Base-by-base conservation (phyloP, 331 rosid genomes). In the Quercus phellos region DNA sequence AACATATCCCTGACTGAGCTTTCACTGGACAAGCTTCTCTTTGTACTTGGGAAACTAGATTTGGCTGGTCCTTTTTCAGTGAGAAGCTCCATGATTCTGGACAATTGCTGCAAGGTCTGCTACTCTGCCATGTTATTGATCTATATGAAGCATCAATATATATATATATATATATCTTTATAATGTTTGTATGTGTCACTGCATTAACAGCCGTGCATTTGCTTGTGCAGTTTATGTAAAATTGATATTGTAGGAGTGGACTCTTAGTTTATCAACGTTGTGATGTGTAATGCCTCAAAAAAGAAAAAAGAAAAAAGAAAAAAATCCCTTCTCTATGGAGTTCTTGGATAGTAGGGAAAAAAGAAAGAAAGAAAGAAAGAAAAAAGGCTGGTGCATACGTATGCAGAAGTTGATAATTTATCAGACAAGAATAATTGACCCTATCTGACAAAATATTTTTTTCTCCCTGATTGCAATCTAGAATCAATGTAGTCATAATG, bases 31-130 rank as follows among this genome's bases (percentile, higher is more conserved):
- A 83, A 87, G 72, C 85, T 92, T 84, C 98, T 94, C 90, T 94
- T 89, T 83, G 79, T 90, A 68, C 72, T 89, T 73, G 98, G 98
- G 80, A 88, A 86, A 79, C 72, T 94, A 84, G 68, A 89, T 76
- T 75, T 94, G 77, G 90, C 97, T 61, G 98, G 99, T 79, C 99
- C 99, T 82, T 94, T 82, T 80, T 88, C 87, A 34, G 85, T 94
- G 84, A 92, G 70, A 80, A 87, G 88, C 85, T 85, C 90, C 70
- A 81, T 82, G 83, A 74, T 88, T 82, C 80, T 87, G 80, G 90
- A 88, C 74, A 90, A 94, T 80, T 86, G 90, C 85, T 92, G 97
- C 97, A 92, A 90, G 99, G 99, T 94, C 79, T 68, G 86, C 73
- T 85, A 66, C 30, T 75, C 34, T 74, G 56, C 42, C 32, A 22